Evolutionary conservation across 2,329 filamentous ascomycete genomes (phyloP), one percentile per base, ranked within the genome.

Genomic region (Cordyceps cateniannulata): DNA sequence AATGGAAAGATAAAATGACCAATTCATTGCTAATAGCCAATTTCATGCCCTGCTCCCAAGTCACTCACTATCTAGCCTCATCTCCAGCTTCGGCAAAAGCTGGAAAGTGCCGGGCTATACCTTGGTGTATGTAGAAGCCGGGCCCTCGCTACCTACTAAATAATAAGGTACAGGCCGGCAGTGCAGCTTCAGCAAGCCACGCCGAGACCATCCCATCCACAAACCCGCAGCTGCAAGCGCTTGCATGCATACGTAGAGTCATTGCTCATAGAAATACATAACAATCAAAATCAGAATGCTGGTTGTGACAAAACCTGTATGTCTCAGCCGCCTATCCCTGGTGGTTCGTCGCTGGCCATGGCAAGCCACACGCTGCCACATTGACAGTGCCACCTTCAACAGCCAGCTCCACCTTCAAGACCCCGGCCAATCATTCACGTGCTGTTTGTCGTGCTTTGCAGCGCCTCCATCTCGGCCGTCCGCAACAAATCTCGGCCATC

Each of bases 381-480:
- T 47, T 7, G 5, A 25, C 44, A 35, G 32, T 35, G 32, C 27
- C 32, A 35, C 32, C 32, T 9, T 12, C 10, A n/a, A n/a, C 22
- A 27, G 20, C 22, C 22, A 7, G 20, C 27, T 6, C 48, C 49
- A 51, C 48, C 29, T 60, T 7, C 12, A 14, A 5, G 12, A 7
- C 32, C 35, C 22, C 54, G 22, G 48, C 60, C 60, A 62, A 62
- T 62, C 54, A 59, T 18, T 49, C 40, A 42, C 60, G 27, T 59
- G 25, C 29, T 49, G 53, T 62, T 62, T 62, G 60, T 59, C 54
- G 48, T 58, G 42, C 48, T 61, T 35, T 35, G 7, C 35, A 45
- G 27, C 45, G 56, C 56, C 16, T 44, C 48, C 42, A 54, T 48
- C 58, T 60, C 58, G 58, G 58, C 40, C 27, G 12, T 60, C 50